Evolutionary conservation across 2,329 filamentous ascomycete species (phyloP).

Genomic region (Fusarium nurragi): DNA sequence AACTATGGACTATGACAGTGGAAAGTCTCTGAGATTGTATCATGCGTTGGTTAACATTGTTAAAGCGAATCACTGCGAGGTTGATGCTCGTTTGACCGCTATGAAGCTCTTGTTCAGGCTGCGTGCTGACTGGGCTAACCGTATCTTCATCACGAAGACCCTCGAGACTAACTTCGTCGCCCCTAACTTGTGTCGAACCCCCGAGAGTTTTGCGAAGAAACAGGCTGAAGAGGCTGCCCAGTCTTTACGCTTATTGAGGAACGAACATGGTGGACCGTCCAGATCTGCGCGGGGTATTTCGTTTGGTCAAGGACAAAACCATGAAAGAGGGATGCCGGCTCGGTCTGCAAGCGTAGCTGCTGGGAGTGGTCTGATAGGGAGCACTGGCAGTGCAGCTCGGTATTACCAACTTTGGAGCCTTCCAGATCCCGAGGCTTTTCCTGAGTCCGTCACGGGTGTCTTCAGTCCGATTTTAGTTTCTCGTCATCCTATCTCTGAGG

Average conservation of each 20-base stretch:
- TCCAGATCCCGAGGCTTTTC: slow-evolving; percentile 65
- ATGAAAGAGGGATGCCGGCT: slow-evolving; percentile 54
- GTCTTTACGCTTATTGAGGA: slow-evolving; percentile 54
- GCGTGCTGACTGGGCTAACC: slow-evolving; percentile 81
- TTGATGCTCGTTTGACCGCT: slow-evolving; percentile 76
- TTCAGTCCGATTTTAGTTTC: slow-evolving; percentile 65
- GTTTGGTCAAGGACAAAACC: slow-evolving; percentile 57
- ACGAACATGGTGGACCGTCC: slow-evolving; percentile 53
- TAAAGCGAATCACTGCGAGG: slow-evolving; percentile 66
- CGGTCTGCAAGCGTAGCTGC: slow-evolving; percentile 55
- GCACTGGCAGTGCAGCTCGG: slow-evolving; percentile 41
- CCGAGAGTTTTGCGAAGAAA: slow-evolving; percentile 61
- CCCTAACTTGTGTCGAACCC: slow-evolving; percentile 73
- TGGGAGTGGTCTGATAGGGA: slow-evolving; percentile 46
- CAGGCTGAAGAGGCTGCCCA: slow-evolving; percentile 62
- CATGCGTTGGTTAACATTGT: slow-evolving; percentile 71
- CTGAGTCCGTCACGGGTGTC: slow-evolving; percentile 55
- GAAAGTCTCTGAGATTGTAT: slow-evolving; percentile 72
- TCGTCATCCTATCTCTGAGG: slow-evolving; percentile 39
- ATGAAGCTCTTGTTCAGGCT: slow-evolving; percentile 84
- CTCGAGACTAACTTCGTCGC: slow-evolving; percentile 80
- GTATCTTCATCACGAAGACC: slow-evolving; percentile 75
- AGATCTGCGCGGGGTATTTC: slow-evolving; percentile 62
- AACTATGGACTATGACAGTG: slow-evolving; percentile 71
- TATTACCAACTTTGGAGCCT: slow-evolving; percentile 67